Base-by-base conservation (phyloP, 129 eudicot species). In the Gnaphalium uliginosum region DNA sequence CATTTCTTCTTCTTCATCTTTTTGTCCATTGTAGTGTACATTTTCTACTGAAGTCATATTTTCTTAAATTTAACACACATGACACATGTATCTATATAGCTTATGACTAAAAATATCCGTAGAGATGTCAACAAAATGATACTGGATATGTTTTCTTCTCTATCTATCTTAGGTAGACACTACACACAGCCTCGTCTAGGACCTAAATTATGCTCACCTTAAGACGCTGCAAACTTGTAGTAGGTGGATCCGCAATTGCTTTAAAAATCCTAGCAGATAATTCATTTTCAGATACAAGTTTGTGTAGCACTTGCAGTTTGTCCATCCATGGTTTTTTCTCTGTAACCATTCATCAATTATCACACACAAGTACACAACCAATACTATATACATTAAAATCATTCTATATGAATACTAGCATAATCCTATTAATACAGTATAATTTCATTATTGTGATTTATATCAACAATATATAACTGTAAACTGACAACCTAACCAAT, bases 211-310 rank as follows among this genome's bases (percentile, higher is more conserved):
- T 41, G 35, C 50, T 76, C 66, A 90, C 98, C 96, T 94, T 94
- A 71, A 94, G 68, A 30, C 99, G 93, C 78, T 94, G 99, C 86
- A 94, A 86, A 76, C 97, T 94, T 30, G 99, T 94, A 39, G 99
- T 94, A 61, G 99, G 99, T 48, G 99, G 99, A 81, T 94, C 99
- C 18, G 99, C 99, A 84, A 91, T 84, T 77, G 99, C 99, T 89
- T 94, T 94, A 69, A 94, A 94, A 64, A 94, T 87, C 85, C 82
- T 89, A 66, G 99, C 85, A 66, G 94, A 84, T 75, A 83, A 85
- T 68, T 84, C 88, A 3, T 76, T 62, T 71, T 81, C 87, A 76
- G 91, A 81, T 66, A 94, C 96, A 70, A 91, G 82, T 67, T 89
- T 87, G 56, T 94, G 99, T 24, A 94, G 76, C 66, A 91, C 92